These are phyloP conservation scores for Yamadazyma paraphyllophila DNA, from an alignment of 805 yeast genomes.

Conservation along the genomic window DNA sequence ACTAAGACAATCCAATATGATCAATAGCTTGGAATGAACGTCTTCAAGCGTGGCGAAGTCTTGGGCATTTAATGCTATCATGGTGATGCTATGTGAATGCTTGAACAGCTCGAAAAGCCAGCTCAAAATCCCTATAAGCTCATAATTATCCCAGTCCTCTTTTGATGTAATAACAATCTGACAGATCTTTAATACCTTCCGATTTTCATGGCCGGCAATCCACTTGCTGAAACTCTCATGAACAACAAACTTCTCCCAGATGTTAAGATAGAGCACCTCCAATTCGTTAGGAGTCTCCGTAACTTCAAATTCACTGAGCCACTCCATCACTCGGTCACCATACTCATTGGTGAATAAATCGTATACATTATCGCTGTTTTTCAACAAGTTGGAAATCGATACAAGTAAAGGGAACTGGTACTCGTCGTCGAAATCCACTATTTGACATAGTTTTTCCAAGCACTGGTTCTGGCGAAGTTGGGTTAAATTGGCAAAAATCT, in stretches of 20 bases:
- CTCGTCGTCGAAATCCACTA: slow-evolving; percentile 4
- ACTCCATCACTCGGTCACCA: slow-evolving; percentile 4
- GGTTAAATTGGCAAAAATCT: slow-evolving; percentile 24
- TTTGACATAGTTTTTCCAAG: background rate
- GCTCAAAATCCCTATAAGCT: slow-evolving; percentile 36
- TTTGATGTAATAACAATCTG: slow-evolving; percentile 39
- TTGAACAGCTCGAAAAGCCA: slow-evolving; percentile 36
- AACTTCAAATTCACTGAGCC: slow-evolving; percentile 6
- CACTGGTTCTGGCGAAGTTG: slow-evolving; percentile 6
- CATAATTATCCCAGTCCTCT: slow-evolving; percentile 40
- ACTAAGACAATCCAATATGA: slow-evolving; percentile 36
- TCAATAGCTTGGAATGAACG: slow-evolving; percentile 6
- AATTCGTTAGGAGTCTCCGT: slow-evolving; percentile 4
- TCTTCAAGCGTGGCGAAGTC: slow-evolving; percentile 12
- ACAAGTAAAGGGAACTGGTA: slow-evolving; percentile 15
- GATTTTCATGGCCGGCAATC: slow-evolving; percentile 18
- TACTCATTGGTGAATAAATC: slow-evolving; percentile 13
- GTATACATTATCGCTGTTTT: slow-evolving; percentile 13
- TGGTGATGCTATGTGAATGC: slow-evolving; percentile 13
- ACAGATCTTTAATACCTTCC: slow-evolving; percentile 34
- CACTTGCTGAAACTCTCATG: slow-evolving; percentile 15
- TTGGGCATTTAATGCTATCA: slow-evolving; percentile 10
- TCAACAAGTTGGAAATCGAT: slow-evolving; percentile 5
- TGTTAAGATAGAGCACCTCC: slow-evolving; percentile 1
- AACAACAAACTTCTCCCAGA: slow-evolving; percentile 5